A percentile compares a stretch with the other conserved stretches of the same genome.
These are phyloP conservation scores for Pestalotiopsis sp. DNA, from an alignment of 2,329 filamentous ascomycete species.

Conservation along the genomic window DNA sequence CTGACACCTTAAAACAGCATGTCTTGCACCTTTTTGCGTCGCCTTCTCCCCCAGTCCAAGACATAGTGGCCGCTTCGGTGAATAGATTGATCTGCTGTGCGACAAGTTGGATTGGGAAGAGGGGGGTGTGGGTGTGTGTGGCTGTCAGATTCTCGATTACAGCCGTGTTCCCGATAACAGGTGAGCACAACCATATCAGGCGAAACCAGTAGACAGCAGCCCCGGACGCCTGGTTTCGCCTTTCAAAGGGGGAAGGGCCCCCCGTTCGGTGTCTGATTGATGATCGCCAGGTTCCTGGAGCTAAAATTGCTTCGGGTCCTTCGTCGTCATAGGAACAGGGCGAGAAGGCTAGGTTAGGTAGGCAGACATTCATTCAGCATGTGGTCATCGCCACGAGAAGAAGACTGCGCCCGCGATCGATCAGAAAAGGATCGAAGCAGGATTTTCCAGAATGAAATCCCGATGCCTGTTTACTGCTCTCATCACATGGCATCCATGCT, in stretches of 20 bases:
- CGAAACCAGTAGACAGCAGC: background rate
- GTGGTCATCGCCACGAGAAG: background rate
- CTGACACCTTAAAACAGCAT: background rate
- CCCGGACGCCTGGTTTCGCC: background rate
- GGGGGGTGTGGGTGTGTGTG: background rate
- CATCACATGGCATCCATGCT: background rate
- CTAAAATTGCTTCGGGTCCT: slow-evolving; percentile 7
- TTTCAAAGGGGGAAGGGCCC: background rate
- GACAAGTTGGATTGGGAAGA: background rate
- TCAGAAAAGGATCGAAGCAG: background rate
- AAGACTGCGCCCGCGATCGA: background rate
- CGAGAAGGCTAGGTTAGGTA: background rate
- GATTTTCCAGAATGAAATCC: background rate
- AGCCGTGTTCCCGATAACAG: background rate
- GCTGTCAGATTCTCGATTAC: background rate
- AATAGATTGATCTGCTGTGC: background rate
- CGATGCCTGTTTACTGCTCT: background rate
- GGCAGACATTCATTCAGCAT: background rate
- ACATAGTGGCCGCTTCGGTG: background rate
- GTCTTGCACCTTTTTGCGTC: background rate
- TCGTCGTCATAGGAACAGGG: slow-evolving; percentile 10
- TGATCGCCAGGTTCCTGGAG: background rate
- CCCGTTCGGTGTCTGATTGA: background rate
- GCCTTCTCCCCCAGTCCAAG: background rate
- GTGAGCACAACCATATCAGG: background rate